Evolutionary conservation across 768 basidiomycete species (phyloP).

Genomic region (Russula olivacea): DNA sequence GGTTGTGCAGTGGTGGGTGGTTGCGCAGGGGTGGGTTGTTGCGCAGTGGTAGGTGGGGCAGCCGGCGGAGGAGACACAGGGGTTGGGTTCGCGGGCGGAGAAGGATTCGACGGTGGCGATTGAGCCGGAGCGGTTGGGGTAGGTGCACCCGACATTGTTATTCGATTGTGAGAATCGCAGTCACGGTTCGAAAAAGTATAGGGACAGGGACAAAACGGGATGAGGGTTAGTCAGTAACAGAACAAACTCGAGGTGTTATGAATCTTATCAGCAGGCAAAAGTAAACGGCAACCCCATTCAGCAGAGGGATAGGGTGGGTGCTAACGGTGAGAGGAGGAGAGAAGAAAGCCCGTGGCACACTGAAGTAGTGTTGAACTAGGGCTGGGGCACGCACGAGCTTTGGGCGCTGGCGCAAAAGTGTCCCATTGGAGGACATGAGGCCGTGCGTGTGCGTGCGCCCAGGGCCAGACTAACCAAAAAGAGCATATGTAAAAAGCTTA

Average conservation of each 20-base stretch:
- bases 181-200: not conserved
- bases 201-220: too few relatives aligned
- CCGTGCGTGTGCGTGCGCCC: not conserved
- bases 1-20: not conserved
- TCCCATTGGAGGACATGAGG: not conserved
- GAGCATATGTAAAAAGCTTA: not conserved
- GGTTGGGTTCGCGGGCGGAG: not conserved
- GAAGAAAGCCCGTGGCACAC: too few relatives aligned
- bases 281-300: not conserved
- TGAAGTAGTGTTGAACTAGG: too few relatives aligned
- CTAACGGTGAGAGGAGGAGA: not conserved
- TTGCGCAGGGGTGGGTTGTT: not conserved
- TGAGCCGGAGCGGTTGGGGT: slow-evolving; percentile 4
- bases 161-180: not conserved
- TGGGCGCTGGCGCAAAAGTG: not conserved
- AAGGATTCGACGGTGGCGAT: slow-evolving; percentile 7
- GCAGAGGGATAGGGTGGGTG: too few relatives aligned
- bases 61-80: not conserved
- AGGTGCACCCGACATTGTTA: not conserved
- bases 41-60: not conserved
- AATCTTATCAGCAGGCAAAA: not conserved
- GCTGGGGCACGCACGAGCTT: too few relatives aligned
- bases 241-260: too few relatives aligned
- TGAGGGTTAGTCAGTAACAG: not conserved
- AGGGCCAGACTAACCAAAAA: not conserved